A percentile compares a stretch with the other conserved stretches of the same genome.
phyloP scores from a whole-genome alignment of 179 eudicot species.

The Drosera spatulata region DNA sequence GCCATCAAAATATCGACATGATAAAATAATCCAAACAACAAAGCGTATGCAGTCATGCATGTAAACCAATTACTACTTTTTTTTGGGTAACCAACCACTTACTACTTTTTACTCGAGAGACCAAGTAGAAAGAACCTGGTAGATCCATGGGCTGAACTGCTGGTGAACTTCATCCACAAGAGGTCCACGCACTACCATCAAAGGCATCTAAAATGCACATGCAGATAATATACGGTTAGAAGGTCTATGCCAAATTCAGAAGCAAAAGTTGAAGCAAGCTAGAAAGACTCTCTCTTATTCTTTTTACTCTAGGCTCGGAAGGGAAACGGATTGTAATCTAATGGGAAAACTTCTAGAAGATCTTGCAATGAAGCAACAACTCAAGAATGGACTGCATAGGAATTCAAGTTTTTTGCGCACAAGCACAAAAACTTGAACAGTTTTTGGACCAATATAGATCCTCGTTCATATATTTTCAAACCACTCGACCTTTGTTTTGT shows the following conservation, averaged over 20 bases:
- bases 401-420: background rate
- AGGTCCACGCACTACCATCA: slow-evolving; percentile 61
- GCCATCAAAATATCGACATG: no score
- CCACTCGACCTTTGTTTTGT: background rate
- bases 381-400: background rate
- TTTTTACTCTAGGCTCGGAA: no score
- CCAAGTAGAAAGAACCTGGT: slow-evolving; percentile 40
- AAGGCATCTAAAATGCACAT: slow-evolving; percentile 25
- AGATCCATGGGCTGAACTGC: slow-evolving; percentile 63
- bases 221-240: background rate
- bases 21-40: no score
- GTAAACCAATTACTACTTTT: no score
- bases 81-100: no score
- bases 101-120: background rate
- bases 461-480: background rate
- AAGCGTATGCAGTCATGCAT: no score
- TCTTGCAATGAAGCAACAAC: background rate
- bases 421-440: background rate
- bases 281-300: background rate
- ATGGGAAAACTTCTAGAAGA: background rate
- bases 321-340: background rate
- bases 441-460: background rate
- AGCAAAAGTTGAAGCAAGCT: background rate
- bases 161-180: slow-evolving; percentile 83
- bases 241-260: no score